phyloP scores from a whole-genome alignment of 495 filamentous ascomycete species.

The Penicillium salamii region DNA sequence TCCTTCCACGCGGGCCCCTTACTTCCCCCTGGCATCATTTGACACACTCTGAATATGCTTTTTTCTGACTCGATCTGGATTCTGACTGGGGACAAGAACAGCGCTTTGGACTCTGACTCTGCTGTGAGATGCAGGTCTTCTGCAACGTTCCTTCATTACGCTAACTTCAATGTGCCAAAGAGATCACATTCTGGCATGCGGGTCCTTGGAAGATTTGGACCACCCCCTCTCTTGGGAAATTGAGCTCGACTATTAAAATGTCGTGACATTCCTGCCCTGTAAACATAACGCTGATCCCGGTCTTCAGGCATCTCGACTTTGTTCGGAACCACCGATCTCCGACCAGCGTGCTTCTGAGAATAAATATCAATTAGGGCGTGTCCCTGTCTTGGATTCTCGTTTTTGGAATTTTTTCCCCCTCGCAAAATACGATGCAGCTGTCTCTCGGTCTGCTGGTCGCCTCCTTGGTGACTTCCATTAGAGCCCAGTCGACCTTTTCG shows the following conservation, averaged over 20 bases:
- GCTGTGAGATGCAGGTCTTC: conserved; percentile 19
- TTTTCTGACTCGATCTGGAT: not conserved
- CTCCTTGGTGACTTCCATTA: conserved; percentile 23
- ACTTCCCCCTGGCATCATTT: conserved; percentile 12
- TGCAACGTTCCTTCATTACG: conserved; percentile 13
- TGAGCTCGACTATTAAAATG: conserved; percentile 31
- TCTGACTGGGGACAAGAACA: too few relatives aligned
- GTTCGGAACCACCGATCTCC: conserved; percentile 2
- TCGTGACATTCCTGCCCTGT: conserved; percentile 29
- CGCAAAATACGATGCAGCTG: conserved; percentile 23
- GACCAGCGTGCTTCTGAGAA: conserved; percentile 6
- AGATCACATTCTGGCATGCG: conserved; percentile 26
- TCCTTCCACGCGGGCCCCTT: not conserved
- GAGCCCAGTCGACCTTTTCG: conserved; percentile 45
- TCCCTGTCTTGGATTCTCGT: conserved; percentile 23
- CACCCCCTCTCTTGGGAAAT: conserved; percentile 15
- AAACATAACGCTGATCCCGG: conserved; percentile 29
- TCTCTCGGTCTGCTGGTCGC: conserved; percentile 24
- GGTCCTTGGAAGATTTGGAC: conserved; percentile 10
- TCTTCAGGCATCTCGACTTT: conserved; percentile 13
- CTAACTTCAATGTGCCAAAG: conserved; percentile 12
- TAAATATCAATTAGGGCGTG: conserved; percentile 20
- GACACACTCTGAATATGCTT: conserved; percentile 16
- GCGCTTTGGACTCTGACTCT: too few relatives aligned
- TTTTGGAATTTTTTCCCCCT: conserved; percentile 21